Evolutionary conservation across 2,329 filamentous ascomycete genomes (phyloP), one percentile per base, ranked within the genome.

Genomic region (Trichoderma gracile): DNA sequence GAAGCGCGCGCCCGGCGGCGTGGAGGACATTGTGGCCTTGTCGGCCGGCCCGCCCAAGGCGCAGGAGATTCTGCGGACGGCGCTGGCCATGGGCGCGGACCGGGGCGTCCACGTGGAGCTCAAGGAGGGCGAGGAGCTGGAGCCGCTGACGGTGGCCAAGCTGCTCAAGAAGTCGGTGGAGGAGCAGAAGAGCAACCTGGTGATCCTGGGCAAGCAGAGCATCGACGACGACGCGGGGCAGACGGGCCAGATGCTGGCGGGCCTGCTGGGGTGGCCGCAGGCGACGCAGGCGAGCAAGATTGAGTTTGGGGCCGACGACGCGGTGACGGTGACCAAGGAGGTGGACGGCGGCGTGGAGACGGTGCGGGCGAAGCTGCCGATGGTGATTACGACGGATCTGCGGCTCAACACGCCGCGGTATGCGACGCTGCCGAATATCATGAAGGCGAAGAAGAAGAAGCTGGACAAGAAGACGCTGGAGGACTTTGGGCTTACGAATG

Each of bases 391-490:
- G 67, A 97, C 95, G 67, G 95, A 99, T 81, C 78, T 99, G 80
- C 82, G 95, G 59, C 81, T 99, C 77, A 99, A 99, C 75, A 92
- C 96, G 85, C 95, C 95, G 66, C 84, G 95, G 69, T 99, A 97
- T 77, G 95, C 94, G 23, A 97, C 88, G 78, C 78, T 99, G 85
- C 94, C 93, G 57, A 98, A 98, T 76, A 98, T 99, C 69, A 99
- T 99, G 95, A 99, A 98, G 89, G 95, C 95, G 60, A 99, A 99
- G 90, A 99, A 98, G 91, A 99, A 99, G 90, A 91, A 91, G 74
- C 75, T 99, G 71, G 92, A 95, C 73, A 98, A 97, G 89, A 90
- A 92, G 84, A 92, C 85, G 69, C 77, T 97, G 76, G 84, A 82
- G 64, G 95, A 99, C 75, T 90, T 91, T 77, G 92, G 91, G 2